Evolutionary conservation across 441 rosid genomes (phyloP).

Genomic region (Rhodomyrtus psidioides): DNA sequence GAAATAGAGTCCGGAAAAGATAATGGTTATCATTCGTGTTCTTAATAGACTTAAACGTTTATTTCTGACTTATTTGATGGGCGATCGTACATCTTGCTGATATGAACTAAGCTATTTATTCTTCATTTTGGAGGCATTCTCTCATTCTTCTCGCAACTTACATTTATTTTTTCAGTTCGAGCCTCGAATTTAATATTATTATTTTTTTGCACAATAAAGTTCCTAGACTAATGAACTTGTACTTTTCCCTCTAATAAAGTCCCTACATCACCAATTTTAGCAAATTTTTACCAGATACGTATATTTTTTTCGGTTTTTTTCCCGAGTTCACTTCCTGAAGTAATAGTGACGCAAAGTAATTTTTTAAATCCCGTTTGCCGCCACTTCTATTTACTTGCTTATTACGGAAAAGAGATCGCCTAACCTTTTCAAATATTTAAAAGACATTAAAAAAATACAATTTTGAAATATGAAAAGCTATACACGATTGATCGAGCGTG

Average conservation of each 20-base stretch:
- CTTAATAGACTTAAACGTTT: background rate
- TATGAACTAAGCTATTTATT: background rate
- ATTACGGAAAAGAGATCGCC: too few relatives aligned
- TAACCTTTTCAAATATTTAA: background rate
- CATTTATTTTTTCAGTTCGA: background rate
- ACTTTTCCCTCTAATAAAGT: background rate
- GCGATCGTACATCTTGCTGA: background rate
- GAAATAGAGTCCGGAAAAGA: too few relatives aligned
- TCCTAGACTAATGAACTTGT: background rate
- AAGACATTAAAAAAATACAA: background rate
- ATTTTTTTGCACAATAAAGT: background rate
- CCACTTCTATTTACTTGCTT: background rate
- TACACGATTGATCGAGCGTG: rapidly evolving
- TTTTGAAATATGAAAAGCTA: background rate
- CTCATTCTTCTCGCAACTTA: background rate
- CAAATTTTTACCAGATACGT: background rate
- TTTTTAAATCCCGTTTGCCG: background rate
- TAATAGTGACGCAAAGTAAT: background rate
- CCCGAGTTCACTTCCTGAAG: too few relatives aligned
- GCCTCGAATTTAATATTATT: background rate
- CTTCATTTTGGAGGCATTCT: background rate
- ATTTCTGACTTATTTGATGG: background rate
- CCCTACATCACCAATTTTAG: background rate
- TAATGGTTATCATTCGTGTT: too few relatives aligned
- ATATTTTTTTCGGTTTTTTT: background rate